A percentile compares a stretch with the other conserved stretches of the same genome.
These are phyloP conservation scores for Leishmania amazonensis DNA, from an alignment of 208 protist species.

Conservation along the genomic window DNA sequence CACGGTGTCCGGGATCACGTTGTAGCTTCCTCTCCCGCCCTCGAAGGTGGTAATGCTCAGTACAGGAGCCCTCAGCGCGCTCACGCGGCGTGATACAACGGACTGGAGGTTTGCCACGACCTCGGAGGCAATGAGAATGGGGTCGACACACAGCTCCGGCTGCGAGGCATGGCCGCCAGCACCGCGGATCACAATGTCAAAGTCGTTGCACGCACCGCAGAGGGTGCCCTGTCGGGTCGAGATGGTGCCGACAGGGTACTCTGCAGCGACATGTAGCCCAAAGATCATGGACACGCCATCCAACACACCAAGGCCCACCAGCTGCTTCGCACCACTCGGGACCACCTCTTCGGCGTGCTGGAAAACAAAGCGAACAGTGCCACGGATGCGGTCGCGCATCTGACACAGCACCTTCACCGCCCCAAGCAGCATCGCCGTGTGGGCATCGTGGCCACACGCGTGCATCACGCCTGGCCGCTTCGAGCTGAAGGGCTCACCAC, in stretches of 20 bases:
- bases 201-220: slow-evolving; percentile 64
- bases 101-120: slow-evolving; percentile 59
- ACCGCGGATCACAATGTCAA: slow-evolving; percentile 69
- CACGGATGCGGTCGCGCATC: slow-evolving; percentile 49
- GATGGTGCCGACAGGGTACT: slow-evolving; percentile 27
- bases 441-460: slow-evolving; percentile 73
- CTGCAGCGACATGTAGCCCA: slow-evolving; percentile 45
- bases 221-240: slow-evolving; percentile 38
- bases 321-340: slow-evolving; percentile 61
- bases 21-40: slow-evolving; percentile 61
- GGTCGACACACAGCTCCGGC: slow-evolving; percentile 70
- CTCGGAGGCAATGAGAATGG: slow-evolving; percentile 62
- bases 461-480: slow-evolving; percentile 65
- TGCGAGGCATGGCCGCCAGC: slow-evolving; percentile 69
- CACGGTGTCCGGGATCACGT: slow-evolving; percentile 72
- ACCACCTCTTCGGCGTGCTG: slow-evolving; percentile 79
- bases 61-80: slow-evolving; percentile 59
- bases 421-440: slow-evolving; percentile 73
- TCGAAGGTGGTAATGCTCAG: slow-evolving; percentile 61
- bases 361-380: slow-evolving; percentile 81
- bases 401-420: slow-evolving; percentile 63
- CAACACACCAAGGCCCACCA: slow-evolving; percentile 52
- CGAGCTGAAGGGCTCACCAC: slow-evolving; percentile 59
- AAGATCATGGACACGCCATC: slow-evolving; percentile 76
- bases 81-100: slow-evolving; percentile 71